Conservation (phyloP, 768 basidiomycete species). For the Galerina marginata region DNA sequence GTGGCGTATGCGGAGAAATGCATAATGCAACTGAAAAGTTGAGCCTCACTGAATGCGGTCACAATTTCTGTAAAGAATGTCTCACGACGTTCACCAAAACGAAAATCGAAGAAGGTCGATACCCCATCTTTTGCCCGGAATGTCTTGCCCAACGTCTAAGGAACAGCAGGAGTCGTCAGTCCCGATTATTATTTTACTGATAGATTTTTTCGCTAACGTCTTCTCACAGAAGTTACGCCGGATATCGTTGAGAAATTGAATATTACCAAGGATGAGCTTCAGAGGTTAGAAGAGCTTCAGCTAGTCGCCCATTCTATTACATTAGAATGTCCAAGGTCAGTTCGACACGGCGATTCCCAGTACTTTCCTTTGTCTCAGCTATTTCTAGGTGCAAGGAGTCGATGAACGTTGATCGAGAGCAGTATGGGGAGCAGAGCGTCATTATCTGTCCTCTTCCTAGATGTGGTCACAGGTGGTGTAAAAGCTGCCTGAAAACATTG, state of each 20-base stretch:
- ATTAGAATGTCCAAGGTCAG: slow-evolving; percentile 23
- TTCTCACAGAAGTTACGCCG: slow-evolving; percentile 20
- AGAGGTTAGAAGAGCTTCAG: slow-evolving; percentile 26
- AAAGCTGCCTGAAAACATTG: slow-evolving; percentile 54
- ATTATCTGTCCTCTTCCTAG: slow-evolving; percentile 54
- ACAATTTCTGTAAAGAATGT: slow-evolving; percentile 61
- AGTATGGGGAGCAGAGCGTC: slow-evolving; percentile 43
- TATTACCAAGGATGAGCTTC: slow-evolving; percentile 45
- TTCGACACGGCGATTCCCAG: no score
- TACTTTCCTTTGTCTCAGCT: neutral
- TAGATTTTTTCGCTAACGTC: neutral
- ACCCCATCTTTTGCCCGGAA: slow-evolving; percentile 66
- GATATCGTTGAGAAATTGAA: slow-evolving; percentile 20
- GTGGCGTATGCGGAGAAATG: slow-evolving; percentile 62
- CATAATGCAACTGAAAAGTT: slow-evolving; percentile 47
- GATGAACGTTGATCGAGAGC: slow-evolving; percentile 54
- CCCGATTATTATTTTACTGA: neutral
- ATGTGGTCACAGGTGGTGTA: slow-evolving; percentile 66
- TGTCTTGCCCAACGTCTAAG: slow-evolving; percentile 45
- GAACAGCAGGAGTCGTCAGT: slow-evolving; percentile 35
- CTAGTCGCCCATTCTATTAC: slow-evolving; percentile 42
- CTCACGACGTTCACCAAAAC: slow-evolving; percentile 45
- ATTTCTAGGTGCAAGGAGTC: slow-evolving; percentile 51
- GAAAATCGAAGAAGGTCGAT: slow-evolving; percentile 57
- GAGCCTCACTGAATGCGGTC: slow-evolving; percentile 48